phyloP scores from a whole-genome alignment of 1,139 yeast species.

The Candida sojae region DNA sequence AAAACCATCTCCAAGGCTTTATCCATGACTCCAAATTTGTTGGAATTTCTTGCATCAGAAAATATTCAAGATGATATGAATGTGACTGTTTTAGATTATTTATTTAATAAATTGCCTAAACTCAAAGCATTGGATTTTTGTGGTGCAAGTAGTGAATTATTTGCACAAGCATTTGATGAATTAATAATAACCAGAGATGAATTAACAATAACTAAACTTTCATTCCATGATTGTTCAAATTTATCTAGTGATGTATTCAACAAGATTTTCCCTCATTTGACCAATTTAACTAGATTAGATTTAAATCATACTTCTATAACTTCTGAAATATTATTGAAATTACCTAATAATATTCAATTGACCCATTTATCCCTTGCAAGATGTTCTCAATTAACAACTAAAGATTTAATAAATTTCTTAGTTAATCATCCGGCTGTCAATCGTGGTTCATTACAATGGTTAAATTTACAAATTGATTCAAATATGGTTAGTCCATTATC shows the following conservation, averaged over 20 bases:
- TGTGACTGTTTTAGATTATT: slow-evolving; percentile 52
- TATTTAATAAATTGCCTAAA: slow-evolving; percentile 61
- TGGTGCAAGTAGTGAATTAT: slow-evolving; percentile 73
- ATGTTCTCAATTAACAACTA: slow-evolving; percentile 75
- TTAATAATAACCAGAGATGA: slow-evolving; percentile 24
- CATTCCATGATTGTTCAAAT: slow-evolving; percentile 89
- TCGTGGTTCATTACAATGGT: slow-evolving; percentile 64
- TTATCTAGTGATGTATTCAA: slow-evolving; percentile 58
- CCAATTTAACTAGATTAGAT: slow-evolving; percentile 68
- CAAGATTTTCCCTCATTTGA: slow-evolving; percentile 58
- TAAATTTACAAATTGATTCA: slow-evolving; percentile 73
- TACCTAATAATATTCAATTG: slow-evolving; percentile 57
- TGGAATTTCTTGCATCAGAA: slow-evolving; percentile 82
- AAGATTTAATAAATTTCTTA: slow-evolving; percentile 71
- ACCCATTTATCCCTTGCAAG: slow-evolving; percentile 80
- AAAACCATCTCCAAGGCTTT: slow-evolving; percentile 68
- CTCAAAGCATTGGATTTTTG: slow-evolving; percentile 82
- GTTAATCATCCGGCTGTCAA: slow-evolving; percentile 72
- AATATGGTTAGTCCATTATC: slow-evolving; percentile 65
- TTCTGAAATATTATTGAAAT: slow-evolving; percentile 49
- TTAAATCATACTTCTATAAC: slow-evolving; percentile 80
- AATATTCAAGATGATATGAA: slow-evolving; percentile 86
- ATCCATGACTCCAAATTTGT: slow-evolving; percentile 61
- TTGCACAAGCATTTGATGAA: slow-evolving; percentile 61
- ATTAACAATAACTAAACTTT: slow-evolving; percentile 52